Evolutionary conservation across 768 basidiomycete genomes (phyloP).

Genomic region (Wakefieldia striispora): DNA sequence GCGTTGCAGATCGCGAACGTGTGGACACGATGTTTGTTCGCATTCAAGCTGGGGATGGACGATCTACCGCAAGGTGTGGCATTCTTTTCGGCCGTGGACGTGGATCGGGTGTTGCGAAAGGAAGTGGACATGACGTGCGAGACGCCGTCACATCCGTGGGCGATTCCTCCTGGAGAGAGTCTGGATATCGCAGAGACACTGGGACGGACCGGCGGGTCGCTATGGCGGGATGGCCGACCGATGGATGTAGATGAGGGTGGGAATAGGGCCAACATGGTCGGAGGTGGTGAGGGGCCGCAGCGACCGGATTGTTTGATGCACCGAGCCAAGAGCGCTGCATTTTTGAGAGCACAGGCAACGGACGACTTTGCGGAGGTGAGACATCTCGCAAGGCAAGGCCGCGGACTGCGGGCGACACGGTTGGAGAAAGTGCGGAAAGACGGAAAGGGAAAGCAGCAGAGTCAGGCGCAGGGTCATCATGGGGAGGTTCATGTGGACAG

Average conservation of each 20-base stretch:
- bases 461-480: neutral
- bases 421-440: neutral
- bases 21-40: constrained; percentile 92
- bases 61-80: constrained; percentile 94
- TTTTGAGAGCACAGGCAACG: constrained; percentile 76
- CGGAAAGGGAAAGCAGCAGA: constrained; percentile 10
- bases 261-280: neutral
- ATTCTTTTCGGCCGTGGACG: constrained; percentile 95
- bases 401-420: neutral
- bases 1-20: constrained; percentile 94
- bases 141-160: constrained; percentile 84
- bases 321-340: constrained; percentile 60
- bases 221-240: constrained; percentile 55
- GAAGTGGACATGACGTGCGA: constrained; percentile 96
- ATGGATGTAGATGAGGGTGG: constrained; percentile 38
- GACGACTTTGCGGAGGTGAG: constrained; percentile 69
- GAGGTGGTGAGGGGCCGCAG: constrained; percentile 21
- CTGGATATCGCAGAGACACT: constrained; percentile 69
- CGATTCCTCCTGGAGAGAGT: constrained; percentile 87
- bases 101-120: constrained; percentile 88
- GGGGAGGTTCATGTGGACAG: constrained; percentile 12
- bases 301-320: constrained; percentile 63
- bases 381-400: constrained; percentile 54
- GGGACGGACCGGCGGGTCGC: constrained; percentile 66
- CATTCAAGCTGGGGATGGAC: constrained; percentile 91